Conservation (phyloP, 2,329 filamentous ascomycete genomes). For the Hypocrella siamensis region DNA sequence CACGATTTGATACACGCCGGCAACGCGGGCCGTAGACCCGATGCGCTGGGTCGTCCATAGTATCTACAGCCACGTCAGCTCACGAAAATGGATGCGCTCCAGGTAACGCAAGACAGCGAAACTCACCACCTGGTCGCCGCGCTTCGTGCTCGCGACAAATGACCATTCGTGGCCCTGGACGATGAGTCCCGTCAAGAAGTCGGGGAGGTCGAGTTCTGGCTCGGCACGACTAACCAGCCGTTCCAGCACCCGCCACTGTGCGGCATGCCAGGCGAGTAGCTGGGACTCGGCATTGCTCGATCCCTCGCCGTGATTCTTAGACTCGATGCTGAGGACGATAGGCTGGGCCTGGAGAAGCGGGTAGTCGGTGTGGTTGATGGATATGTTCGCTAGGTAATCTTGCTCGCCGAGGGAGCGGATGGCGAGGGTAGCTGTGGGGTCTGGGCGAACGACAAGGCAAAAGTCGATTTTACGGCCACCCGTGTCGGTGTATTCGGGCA, state of each 20-base stretch:
- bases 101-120: background rate
- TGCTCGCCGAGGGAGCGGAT: too few species aligned
- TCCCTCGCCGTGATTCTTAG: background rate
- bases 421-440: too few species aligned
- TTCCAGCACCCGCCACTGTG: background rate
- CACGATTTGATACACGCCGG: background rate
- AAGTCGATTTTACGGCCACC: too few species aligned
- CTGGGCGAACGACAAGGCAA: too few species aligned
- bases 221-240: too few species aligned
- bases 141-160: background rate
- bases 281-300: background rate
- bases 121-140: background rate
- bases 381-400: too few species aligned
- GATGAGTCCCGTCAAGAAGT: background rate
- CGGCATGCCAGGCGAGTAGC: background rate
- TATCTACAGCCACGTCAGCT: background rate
- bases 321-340: background rate
- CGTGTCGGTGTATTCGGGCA: too few species aligned
- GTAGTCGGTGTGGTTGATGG: background rate
- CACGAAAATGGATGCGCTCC: background rate
- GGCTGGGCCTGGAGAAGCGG: background rate
- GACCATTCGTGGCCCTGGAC: background rate
- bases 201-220: background rate
- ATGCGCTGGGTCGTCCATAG: background rate
- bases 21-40: background rate